Conservation (phyloP, 2,329 filamentous ascomycete genomes). For the Fusarium annulatum region DNA sequence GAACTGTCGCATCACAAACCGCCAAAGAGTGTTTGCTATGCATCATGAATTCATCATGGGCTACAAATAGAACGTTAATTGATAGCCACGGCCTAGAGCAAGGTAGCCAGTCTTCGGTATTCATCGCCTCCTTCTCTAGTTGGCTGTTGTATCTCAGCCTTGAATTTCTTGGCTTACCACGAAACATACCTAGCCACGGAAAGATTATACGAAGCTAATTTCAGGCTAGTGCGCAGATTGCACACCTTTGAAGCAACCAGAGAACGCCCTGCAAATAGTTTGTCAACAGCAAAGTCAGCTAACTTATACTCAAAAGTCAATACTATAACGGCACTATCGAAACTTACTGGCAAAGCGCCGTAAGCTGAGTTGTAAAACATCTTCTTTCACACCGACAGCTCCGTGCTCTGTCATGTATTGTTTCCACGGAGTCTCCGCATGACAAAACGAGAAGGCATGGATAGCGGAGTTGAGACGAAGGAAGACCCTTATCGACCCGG, state of each 20-base stretch:
- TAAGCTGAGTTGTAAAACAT: background rate
- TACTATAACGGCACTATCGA: background rate
- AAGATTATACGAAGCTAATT: constrained; percentile 1
- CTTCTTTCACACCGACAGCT: background rate
- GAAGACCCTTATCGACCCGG: background rate
- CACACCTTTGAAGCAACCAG: background rate
- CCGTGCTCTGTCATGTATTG: background rate
- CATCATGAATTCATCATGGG: background rate
- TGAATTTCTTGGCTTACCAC: constrained; percentile 13
- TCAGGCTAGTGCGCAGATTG: background rate
- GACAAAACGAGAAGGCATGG: background rate
- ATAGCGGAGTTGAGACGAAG: background rate
- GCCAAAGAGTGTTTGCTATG: background rate
- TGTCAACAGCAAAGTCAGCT: background rate
- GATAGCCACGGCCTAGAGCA: background rate
- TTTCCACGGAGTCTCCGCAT: constrained; percentile 6
- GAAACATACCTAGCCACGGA: background rate
- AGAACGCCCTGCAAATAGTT: constrained; percentile 13
- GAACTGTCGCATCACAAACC: background rate
- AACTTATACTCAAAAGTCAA: background rate
- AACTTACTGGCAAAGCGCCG: background rate
- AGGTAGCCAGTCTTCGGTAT: background rate
- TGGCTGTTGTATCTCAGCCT: constrained; percentile 17
- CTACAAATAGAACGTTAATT: background rate
- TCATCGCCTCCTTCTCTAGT: constrained; percentile 11